Evolutionary conservation across 768 basidiomycete genomes (phyloP).

Genomic region (Mycena rebaudengoi): DNA sequence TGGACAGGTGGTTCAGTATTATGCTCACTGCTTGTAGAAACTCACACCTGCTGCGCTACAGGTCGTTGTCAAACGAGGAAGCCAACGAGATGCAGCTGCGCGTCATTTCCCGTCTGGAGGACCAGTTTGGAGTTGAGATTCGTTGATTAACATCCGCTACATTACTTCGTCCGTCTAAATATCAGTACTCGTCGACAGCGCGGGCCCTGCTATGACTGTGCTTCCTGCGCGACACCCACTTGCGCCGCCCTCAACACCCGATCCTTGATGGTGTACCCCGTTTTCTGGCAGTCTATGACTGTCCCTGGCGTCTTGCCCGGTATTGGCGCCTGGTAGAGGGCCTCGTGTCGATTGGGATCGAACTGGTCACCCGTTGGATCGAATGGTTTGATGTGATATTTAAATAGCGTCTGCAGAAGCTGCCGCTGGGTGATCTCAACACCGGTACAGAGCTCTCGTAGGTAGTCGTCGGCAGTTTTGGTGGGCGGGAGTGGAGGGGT

Average conservation of each 20-base stretch:
- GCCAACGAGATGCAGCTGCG: constrained; percentile 80
- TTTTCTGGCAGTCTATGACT: constrained; percentile 90
- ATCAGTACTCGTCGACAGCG: constrained; percentile 24
- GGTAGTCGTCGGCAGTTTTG: constrained; percentile 67
- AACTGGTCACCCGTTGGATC: constrained; percentile 93
- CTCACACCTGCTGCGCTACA: constrained; percentile 38
- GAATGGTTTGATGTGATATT: constrained; percentile 91
- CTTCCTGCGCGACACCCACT: constrained; percentile 92
- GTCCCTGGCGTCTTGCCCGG: constrained; percentile 91
- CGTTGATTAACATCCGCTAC: constrained; percentile 65
- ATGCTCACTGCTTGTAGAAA: constrained; percentile 1
- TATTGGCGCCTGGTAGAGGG: constrained; percentile 91
- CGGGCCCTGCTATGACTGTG: constrained; percentile 40
- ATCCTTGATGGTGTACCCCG: constrained; percentile 94
- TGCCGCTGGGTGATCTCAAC: constrained; percentile 93
- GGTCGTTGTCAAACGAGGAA: constrained; percentile 90
- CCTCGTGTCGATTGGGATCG: constrained; percentile 96
- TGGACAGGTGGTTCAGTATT: constrained; percentile 77
- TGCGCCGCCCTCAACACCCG: constrained; percentile 93
- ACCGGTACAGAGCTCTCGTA: constrained; percentile 81
- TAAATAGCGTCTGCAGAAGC: constrained; percentile 88
- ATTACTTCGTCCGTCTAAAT: constrained; percentile 44
- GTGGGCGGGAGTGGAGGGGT: constrained; percentile 42
- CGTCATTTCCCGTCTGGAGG: constrained; percentile 62
- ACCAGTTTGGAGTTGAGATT: constrained; percentile 85